phyloP scores from a whole-genome alignment of 257 asterid species.

The Forsythia suspensa region DNA sequence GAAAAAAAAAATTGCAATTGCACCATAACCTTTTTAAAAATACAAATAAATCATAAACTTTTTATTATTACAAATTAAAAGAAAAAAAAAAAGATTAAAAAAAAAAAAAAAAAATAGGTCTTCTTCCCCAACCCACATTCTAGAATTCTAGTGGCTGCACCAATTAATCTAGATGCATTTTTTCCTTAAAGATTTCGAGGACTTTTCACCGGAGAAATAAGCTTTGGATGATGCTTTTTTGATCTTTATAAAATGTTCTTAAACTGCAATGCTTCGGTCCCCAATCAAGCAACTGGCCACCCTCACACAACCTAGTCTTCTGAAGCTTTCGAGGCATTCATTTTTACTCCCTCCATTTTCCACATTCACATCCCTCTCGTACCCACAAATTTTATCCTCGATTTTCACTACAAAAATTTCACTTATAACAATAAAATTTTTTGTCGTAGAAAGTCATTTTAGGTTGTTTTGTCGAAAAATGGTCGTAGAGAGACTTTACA shows the following conservation, averaged over 20 bases:
- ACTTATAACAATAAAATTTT: too few species aligned
- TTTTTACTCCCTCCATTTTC: conserved; percentile 52
- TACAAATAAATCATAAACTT: too few species aligned
- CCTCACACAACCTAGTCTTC: conserved; percentile 61
- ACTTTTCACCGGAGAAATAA: conserved; percentile 70
- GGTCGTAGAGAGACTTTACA: too few species aligned
- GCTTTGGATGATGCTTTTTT: conserved; percentile 61
- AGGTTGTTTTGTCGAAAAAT: too few species aligned
- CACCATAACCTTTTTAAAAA: too few species aligned
- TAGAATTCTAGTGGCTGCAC: conserved; percentile 79
- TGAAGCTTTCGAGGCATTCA: conserved; percentile 89
- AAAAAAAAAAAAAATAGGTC: too few species aligned
- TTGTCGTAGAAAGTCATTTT: too few species aligned
- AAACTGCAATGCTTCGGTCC: conserved; percentile 60
- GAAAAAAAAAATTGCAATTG: too few species aligned
- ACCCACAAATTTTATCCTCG: conserved; percentile 17
- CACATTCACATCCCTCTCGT: conserved; percentile 35
- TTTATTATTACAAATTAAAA: too few species aligned
- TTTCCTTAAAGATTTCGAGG: conserved; percentile 58
- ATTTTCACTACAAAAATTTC: too few species aligned
- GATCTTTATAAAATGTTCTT: conserved; percentile 64
- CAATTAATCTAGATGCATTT: conserved; percentile 67
- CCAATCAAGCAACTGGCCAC: conserved; percentile 48
- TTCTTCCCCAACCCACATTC: conserved; percentile 68
- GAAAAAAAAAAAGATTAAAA: too few species aligned